A percentile compares a stretch with the other conserved stretches of the same genome.
phyloP scores from a whole-genome alignment of 2,329 filamentous ascomycete genomes.

The Pseudonectria buxi region DNA sequence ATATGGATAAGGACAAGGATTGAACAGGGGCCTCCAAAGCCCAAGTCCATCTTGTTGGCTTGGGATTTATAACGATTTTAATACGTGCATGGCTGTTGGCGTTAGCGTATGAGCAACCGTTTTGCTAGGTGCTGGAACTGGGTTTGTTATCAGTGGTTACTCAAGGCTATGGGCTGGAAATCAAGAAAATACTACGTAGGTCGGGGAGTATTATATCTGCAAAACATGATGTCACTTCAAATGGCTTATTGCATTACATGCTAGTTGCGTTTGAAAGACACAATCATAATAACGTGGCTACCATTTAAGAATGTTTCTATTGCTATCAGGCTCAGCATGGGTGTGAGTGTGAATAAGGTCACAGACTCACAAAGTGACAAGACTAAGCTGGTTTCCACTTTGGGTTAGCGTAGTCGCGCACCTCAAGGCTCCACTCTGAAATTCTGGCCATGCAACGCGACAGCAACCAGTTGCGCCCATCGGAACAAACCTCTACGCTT shows the following conservation, averaged over 20 bases:
- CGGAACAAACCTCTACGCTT: slow-evolving; percentile 10
- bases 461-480: slow-evolving; percentile 21
- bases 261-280: too few relatives aligned
- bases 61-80: slow-evolving; percentile 15
- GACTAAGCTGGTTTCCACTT: slow-evolving; percentile 29
- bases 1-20: slow-evolving; percentile 71
- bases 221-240: too few relatives aligned
- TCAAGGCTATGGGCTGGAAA: background rate
- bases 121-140: slow-evolving; percentile 4
- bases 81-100: slow-evolving; percentile 24
- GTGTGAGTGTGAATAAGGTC: too few relatives aligned
- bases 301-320: too few relatives aligned
- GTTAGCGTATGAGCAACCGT: slow-evolving; percentile 18
- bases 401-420: slow-evolving; percentile 28
- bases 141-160: slow-evolving; percentile 1
- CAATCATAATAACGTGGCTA: too few relatives aligned
- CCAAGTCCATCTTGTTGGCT: slow-evolving; percentile 12
- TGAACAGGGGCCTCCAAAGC: background rate
- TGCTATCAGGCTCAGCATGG: too few relatives aligned
- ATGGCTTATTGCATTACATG: too few relatives aligned
- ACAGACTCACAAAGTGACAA: too few relatives aligned
- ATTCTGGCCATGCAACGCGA: slow-evolving; percentile 28
- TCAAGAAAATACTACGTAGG: background rate
- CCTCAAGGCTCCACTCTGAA: slow-evolving; percentile 20
- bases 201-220: background rate